phyloP scores from a whole-genome alignment of 257 asterid genomes.

The Pogostemon cablin region DNA sequence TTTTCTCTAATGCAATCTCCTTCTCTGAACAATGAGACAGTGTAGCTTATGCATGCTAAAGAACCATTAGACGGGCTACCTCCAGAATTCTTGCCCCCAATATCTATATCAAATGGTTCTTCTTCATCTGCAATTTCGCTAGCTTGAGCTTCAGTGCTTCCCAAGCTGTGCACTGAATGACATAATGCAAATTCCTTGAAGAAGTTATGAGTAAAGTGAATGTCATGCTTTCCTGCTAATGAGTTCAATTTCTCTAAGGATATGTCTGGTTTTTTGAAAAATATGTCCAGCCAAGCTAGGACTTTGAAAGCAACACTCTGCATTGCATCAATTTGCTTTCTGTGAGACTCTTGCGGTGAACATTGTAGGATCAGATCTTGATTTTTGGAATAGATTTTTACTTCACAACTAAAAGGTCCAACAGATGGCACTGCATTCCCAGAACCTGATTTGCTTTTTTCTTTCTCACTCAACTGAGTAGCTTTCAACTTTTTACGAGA shows the following conservation, averaged over 20 bases:
- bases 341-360: constrained; percentile 64
- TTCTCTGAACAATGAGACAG: constrained; percentile 54
- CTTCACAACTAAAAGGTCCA: constrained; percentile 57
- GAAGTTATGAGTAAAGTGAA: constrained; percentile 51
- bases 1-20: constrained; percentile 56
- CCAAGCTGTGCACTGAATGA: constrained; percentile 48
- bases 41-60: constrained; percentile 65
- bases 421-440: constrained; percentile 37
- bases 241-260: constrained; percentile 48
- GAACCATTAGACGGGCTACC: constrained; percentile 66
- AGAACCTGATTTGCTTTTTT: constrained; percentile 36
- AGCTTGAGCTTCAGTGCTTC: constrained; percentile 32
- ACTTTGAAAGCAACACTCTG: constrained; percentile 73
- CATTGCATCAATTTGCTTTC: constrained; percentile 69
- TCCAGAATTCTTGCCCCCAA: constrained; percentile 57
- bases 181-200: constrained; percentile 53
- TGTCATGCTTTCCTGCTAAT: constrained; percentile 54
- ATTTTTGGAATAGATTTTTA: constrained; percentile 61
- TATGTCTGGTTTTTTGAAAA: constrained; percentile 51
- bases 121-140: constrained; percentile 29
- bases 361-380: constrained; percentile 66
- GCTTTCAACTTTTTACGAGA: constrained; percentile 62
- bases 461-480: constrained; percentile 42
- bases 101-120: constrained; percentile 33
- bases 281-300: constrained; percentile 67